Evolutionary conservation across 345 rosid genomes (phyloP).

Genomic region (Abelmoschus esculentus): DNA sequence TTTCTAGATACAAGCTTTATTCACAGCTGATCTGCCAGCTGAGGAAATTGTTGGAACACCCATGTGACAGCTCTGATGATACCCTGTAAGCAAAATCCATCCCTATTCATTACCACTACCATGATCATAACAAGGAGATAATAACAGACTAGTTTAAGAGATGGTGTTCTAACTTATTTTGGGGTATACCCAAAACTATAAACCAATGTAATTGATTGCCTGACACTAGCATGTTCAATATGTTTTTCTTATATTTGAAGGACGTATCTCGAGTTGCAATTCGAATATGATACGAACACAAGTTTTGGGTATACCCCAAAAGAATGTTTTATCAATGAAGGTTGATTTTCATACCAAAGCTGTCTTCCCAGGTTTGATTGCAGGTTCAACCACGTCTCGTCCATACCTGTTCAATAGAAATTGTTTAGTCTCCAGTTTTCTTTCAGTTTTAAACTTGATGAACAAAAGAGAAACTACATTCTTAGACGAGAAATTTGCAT

Average conservation of each 20-base stretch:
- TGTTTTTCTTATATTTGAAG: too few species aligned
- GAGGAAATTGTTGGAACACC: constrained; percentile 74
- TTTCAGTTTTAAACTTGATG: background rate
- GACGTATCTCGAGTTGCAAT: too few species aligned
- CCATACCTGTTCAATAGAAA: constrained; percentile 46
- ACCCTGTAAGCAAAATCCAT: constrained; percentile 28
- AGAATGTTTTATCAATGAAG: background rate
- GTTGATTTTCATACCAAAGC: constrained; percentile 47
- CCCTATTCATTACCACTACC: background rate
- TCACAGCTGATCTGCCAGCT: constrained; percentile 39
- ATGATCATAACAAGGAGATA: background rate
- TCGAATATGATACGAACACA: background rate
- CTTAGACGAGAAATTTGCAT: background rate
- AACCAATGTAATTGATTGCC: too few species aligned
- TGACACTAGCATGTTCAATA: too few species aligned
- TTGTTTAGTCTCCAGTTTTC: background rate
- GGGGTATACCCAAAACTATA: background rate
- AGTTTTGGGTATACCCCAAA: too few species aligned
- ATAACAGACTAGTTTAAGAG: too few species aligned
- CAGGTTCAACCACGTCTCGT: constrained; percentile 76
- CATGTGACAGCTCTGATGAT: constrained; percentile 66
- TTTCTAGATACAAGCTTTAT: background rate
- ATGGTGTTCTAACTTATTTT: background rate
- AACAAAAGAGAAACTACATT: background rate
- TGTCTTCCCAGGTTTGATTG: constrained; percentile 78